These are phyloP conservation scores for Hericium alpestre DNA, from an alignment of 768 basidiomycete species.

Conservation along the genomic window DNA sequence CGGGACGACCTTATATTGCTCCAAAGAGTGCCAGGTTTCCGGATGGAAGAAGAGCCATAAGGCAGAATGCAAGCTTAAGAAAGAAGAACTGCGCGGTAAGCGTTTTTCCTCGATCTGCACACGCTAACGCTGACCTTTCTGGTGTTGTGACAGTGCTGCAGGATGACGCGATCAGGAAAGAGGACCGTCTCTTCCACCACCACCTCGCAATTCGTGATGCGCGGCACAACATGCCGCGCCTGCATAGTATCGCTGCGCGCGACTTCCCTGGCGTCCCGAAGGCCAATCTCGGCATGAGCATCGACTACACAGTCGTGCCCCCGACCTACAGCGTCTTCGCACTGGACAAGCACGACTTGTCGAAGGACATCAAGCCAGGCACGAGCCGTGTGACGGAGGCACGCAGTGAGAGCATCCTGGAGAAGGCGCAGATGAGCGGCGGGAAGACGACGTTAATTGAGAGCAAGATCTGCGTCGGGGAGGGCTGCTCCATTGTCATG, in stretches of 20 bases:
- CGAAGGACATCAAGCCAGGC: conserved; percentile 4
- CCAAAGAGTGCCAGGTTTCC: conserved; percentile 26
- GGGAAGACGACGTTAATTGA: conserved; percentile 24
- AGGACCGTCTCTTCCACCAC: conserved; percentile 26
- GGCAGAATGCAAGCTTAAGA: conserved; percentile 27
- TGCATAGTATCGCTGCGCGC: conserved; percentile 18
- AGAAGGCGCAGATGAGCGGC: conserved; percentile 25
- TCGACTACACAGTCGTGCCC: conserved; percentile 25
- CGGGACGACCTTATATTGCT: conserved; percentile 27
- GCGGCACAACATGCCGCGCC: conserved; percentile 17
- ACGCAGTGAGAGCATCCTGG: conserved; percentile 27
- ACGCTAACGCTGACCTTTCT: not conserved
- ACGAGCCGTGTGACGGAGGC: conserved; percentile 22
- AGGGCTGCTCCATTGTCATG: conserved; percentile 19
- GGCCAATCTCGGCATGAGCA: conserved; percentile 21
- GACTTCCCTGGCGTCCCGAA: conserved; percentile 18
- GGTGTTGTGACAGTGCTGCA: conserved; percentile 20
- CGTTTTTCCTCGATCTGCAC: not conserved
- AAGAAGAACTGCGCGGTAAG: conserved; percentile 25
- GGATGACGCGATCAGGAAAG: conserved; percentile 22
- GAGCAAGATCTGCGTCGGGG: conserved; percentile 24
- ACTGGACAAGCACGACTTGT: conserved; percentile 12
- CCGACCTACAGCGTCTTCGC: conserved; percentile 18
- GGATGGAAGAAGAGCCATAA: conserved; percentile 30
- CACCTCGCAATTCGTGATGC: conserved; percentile 26